A percentile compares a stretch with the other conserved stretches of the same genome.
phyloP scores from a whole-genome alignment of 2,329 filamentous ascomycete genomes.

The Tolypocladium ovalisporum region DNA sequence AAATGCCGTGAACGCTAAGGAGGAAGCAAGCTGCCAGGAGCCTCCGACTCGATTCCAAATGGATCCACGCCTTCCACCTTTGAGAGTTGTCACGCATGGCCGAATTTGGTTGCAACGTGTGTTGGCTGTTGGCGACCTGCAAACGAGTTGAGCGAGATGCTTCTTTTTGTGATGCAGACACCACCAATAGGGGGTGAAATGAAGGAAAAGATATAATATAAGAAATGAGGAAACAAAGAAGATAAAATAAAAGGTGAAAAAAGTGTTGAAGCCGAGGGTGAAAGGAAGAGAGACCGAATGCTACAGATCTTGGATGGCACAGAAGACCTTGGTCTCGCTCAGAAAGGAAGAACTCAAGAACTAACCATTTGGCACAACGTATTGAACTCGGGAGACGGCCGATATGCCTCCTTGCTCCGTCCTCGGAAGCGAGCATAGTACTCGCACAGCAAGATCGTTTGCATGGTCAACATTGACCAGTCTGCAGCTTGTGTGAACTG shows the following conservation, averaged over 20 bases:
- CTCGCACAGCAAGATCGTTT: constrained; percentile 43
- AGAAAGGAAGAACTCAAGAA: constrained; percentile 8
- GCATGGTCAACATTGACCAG: constrained; percentile 40
- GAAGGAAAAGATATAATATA: constrained; percentile 11
- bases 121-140: constrained; percentile 28
- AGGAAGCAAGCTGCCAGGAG: constrained; percentile 46
- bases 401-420: constrained; percentile 32
- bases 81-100: constrained; percentile 15
- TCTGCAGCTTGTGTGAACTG: constrained; percentile 24
- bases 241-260: constrained; percentile 12
- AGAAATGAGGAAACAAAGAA: constrained; percentile 19
- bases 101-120: constrained; percentile 12
- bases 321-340: constrained; percentile 1
- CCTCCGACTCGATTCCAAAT: constrained; percentile 39
- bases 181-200: not conserved
- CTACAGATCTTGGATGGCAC: constrained; percentile 12
- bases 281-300: constrained; percentile 11
- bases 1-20: constrained; percentile 43
- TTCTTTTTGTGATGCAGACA: constrained; percentile 1
- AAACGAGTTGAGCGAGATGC: constrained; percentile 16
- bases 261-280: constrained; percentile 15
- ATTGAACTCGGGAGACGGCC: constrained; percentile 37
- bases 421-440: constrained; percentile 44
- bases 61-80: constrained; percentile 42
- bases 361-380: constrained; percentile 44